These are phyloP conservation scores for Coemansia sp. DNA, from an alignment of 192 early-diverging fungal species.

Conservation along the genomic window DNA sequence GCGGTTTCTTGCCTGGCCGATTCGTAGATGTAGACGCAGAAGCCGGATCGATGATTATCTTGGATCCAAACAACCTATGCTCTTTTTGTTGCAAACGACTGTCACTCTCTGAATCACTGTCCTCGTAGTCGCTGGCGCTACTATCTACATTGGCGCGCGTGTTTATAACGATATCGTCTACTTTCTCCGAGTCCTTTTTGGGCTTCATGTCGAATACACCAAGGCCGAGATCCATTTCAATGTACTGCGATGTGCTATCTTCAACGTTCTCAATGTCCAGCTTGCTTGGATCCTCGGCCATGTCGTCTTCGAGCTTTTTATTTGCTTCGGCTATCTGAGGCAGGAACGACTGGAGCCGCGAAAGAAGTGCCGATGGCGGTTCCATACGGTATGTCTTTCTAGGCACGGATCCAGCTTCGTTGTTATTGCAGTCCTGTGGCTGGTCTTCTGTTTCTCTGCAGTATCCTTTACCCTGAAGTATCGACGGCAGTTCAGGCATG, in stretches of 20 bases:
- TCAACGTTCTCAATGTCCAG: constrained; percentile 50
- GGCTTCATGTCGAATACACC: constrained; percentile 55
- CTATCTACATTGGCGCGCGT: background rate
- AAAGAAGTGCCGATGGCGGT: constrained; percentile 42
- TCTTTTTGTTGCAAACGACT: background rate
- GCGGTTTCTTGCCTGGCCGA: constrained; percentile 3
- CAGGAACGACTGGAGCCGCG: constrained; percentile 44
- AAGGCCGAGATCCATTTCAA: constrained; percentile 53
- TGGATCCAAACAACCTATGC: background rate
- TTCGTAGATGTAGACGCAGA: background rate
- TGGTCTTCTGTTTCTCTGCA: constrained; percentile 1
- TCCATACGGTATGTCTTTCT: constrained; percentile 47
- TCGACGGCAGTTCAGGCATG: constrained; percentile 5
- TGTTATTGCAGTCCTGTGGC: background rate
- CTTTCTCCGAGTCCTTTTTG: constrained; percentile 16
- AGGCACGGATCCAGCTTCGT: background rate
- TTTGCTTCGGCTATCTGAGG: constrained; percentile 56
- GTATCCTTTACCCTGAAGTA: constrained; percentile 6
- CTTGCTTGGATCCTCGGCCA: constrained; percentile 33
- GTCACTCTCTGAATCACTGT: background rate
- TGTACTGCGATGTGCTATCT: constrained; percentile 38
- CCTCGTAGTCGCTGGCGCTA: constrained; percentile 9
- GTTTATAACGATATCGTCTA: constrained; percentile 26
- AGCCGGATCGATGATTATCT: constrained; percentile 14
- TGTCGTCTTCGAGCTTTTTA: constrained; percentile 30